These are phyloP conservation scores for Hypoxylon sp. DNA, from an alignment of 2,329 filamentous ascomycete genomes.

Conservation along the genomic window DNA sequence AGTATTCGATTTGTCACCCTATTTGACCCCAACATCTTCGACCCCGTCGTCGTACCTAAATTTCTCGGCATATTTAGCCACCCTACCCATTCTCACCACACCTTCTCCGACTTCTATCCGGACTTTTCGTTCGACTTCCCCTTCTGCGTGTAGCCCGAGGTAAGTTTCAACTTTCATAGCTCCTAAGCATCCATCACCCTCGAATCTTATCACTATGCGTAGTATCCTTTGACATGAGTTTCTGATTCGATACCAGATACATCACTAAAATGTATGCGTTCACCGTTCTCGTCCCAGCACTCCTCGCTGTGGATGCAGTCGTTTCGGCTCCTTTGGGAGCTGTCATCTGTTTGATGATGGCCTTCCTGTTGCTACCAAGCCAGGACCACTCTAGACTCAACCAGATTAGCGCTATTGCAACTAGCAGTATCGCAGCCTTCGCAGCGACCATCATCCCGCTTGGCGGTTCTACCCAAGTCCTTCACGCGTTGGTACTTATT, in stretches of 20 bases:
- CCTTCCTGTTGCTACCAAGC: not conserved
- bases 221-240: not conserved
- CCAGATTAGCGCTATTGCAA: not conserved
- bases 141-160: not conserved
- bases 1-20: too few relatives aligned
- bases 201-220: not conserved
- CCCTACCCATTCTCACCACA: too few relatives aligned
- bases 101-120: too few relatives aligned
- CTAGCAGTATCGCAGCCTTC: not conserved
- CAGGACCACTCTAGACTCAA: not conserved
- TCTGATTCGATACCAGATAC: too few relatives aligned
- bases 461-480: not conserved
- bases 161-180: not conserved
- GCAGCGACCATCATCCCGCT: not conserved
- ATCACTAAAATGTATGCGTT: constrained; percentile 25
- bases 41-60: too few relatives aligned
- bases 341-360: constrained; percentile 13
- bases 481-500: constrained; percentile 16
- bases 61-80: too few relatives aligned
- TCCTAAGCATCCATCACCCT: not conserved
- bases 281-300: constrained; percentile 16
- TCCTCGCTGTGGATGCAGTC: constrained; percentile 26
- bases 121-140: too few relatives aligned
- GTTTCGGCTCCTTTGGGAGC: constrained; percentile 11
- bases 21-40: not conserved